These are phyloP conservation scores for Lasiodiplodia sp. DNA, from an alignment of 2,329 filamentous ascomycete genomes.

Conservation along the genomic window DNA sequence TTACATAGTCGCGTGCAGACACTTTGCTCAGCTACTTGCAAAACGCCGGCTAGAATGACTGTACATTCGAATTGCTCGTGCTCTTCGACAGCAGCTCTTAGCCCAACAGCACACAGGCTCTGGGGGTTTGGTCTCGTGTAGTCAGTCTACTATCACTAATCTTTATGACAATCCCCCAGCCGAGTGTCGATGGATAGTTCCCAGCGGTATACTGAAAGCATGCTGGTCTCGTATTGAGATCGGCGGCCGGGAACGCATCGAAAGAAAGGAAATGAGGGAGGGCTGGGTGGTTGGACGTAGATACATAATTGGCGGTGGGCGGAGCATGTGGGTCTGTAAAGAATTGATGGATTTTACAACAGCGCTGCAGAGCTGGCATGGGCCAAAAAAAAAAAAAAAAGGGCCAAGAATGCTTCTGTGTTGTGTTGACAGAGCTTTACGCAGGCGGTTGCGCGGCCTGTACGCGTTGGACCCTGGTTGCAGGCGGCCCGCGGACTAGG, in stretches of 20 bases:
- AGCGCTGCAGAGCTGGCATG: not conserved
- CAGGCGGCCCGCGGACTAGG: constrained; percentile 1
- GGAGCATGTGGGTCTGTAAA: not conserved
- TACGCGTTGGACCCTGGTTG: constrained; percentile 18
- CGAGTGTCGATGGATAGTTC: not conserved
- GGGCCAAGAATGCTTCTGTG: constrained; percentile 11
- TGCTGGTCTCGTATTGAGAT: constrained; percentile 7
- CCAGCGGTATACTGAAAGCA: not conserved
- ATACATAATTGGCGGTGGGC: not conserved
- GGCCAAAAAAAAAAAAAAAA: not conserved
- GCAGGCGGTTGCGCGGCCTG: constrained; percentile 24
- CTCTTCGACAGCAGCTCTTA: not conserved
- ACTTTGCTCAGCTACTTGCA: not conserved
- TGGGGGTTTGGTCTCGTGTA: too few relatives aligned
- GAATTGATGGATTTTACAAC: not conserved
- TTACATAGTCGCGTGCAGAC: not conserved
- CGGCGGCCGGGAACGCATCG: not conserved
- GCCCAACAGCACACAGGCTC: too few relatives aligned
- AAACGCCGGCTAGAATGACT: not conserved
- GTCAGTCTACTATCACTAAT: too few relatives aligned
- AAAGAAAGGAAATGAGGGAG: not conserved
- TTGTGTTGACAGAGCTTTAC: constrained; percentile 20
- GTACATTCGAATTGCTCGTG: too few relatives aligned
- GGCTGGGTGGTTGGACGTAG: too few relatives aligned
- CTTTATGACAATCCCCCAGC: too few relatives aligned